Base-by-base conservation (phyloP, 352 stramenopile genomes). In the Globisporangium nagaii region DNA sequence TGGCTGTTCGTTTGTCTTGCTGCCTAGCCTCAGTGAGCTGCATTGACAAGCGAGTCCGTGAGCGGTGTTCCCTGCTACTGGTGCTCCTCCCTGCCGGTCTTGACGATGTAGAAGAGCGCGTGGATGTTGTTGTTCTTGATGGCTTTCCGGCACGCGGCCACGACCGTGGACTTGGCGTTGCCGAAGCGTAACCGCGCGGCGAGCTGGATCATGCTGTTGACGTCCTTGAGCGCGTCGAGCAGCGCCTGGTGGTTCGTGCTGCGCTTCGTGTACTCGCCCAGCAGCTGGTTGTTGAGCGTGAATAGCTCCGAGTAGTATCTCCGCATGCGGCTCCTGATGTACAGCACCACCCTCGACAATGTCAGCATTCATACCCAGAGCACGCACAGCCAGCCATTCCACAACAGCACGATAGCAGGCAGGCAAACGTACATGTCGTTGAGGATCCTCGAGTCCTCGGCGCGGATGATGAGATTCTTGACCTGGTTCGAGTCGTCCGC, bases 141-240 rank as follows among this genome's bases (percentile, higher is more conserved):
- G 30, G 86, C 83, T 57, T 93, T 91, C 53, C 87, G 79, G 52
- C 84, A 93, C 35, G 83, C 84, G 11, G 85, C 66, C 35, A 96
- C 82, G 53, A 94, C 82, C 11, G 70, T 84, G 25, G 81, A 78
- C 70, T 96, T 96, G 20, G 85, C 73, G 28, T 79, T 81, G 28
- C 86, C 90, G 41, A 95, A 88, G 42, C 90, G 86, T 30, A 97
- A 69, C 4, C 84, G 79, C 12, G 90, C 81, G 4, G 89, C 90
- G 24, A 93, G 71, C 67, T 97, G 88, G 45, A 98, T 96, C 75
- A 93, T 95, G 43, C 72, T 78, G 61, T 97, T 98, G 11, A 98
- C 86, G 20, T 97, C 80, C 49, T 97, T 97, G 3, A 98, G 70
- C 31, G 84, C 75, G 27, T 88, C 81, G n/a, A 97, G 63, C 36